Percentiles rank a stretch among this genome's conserved stretches.
Conservation (phyloP, 176 grass and related monocot species). For the Carex kokanica region DNA sequence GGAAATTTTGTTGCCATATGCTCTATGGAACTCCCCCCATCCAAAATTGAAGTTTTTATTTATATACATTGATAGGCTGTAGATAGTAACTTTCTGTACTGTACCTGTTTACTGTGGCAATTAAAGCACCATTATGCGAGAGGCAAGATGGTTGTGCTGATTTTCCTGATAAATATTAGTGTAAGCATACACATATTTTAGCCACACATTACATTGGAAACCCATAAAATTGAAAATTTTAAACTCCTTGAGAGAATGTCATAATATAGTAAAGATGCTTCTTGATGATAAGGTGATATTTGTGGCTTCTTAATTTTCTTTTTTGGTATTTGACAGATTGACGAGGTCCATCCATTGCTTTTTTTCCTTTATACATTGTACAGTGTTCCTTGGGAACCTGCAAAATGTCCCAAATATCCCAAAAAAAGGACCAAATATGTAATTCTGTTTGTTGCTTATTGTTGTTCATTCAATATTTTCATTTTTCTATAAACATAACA, state of each 20-base stretch:
- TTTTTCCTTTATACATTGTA: not conserved
- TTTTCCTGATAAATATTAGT: not conserved
- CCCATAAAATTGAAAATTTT: not conserved
- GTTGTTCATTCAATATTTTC: too few relatives aligned
- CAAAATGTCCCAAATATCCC: conserved; percentile 2
- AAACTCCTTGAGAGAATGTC: not conserved
- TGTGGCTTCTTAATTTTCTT: not conserved
- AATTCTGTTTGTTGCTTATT: too few relatives aligned
- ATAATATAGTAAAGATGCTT: not conserved
- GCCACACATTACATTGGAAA: not conserved
- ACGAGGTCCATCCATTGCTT: conserved; percentile 66
- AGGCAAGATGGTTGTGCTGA: not conserved
- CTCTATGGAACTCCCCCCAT: conserved; percentile 56
- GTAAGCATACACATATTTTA: not conserved
- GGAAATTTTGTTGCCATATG: conserved; percentile 91
- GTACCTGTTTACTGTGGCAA: too few relatives aligned
- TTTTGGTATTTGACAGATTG: conserved; percentile 51
- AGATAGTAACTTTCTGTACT: too few relatives aligned
- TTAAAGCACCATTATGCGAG: not conserved
- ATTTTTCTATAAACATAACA: too few relatives aligned
- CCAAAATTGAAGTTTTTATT: not conserved
- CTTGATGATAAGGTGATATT: conserved; percentile 15
- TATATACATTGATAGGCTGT: not conserved
- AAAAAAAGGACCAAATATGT: not conserved
- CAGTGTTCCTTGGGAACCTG: not conserved